Evolutionary conservation across 441 rosid genomes (phyloP).

Genomic region (Melastoma candidum): DNA sequence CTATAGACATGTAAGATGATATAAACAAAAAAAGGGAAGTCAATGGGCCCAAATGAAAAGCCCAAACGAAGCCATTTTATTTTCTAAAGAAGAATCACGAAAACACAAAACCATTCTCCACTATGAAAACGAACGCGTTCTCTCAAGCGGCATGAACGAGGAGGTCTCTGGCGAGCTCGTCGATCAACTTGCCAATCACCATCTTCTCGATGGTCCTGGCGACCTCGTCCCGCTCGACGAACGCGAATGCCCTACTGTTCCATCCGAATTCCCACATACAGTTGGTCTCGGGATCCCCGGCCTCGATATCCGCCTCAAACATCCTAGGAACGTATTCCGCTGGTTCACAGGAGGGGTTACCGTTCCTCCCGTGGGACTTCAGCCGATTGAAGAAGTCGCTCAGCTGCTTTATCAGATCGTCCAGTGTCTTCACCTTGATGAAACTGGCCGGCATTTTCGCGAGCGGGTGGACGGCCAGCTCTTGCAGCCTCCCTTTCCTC

Average conservation of each 20-base stretch:
- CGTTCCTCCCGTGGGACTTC: slow-evolving; percentile 41
- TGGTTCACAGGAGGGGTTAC: slow-evolving; percentile 23
- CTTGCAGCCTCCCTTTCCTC: slow-evolving; percentile 65
- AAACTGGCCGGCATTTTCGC: slow-evolving; percentile 26
- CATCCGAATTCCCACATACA: slow-evolving; percentile 91
- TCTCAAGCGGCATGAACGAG: not conserved
- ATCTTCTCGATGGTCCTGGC: slow-evolving; percentile 55
- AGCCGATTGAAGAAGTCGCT: slow-evolving; percentile 43
- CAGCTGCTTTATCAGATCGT: slow-evolving; percentile 53
- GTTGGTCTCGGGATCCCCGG: slow-evolving; percentile 46
- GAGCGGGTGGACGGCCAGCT: slow-evolving; percentile 54
- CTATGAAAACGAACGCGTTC: no score
- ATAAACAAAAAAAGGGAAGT: no score
- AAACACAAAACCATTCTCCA: no score
- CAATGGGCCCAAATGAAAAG: no score
- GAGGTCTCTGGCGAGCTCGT: slow-evolving; percentile 52
- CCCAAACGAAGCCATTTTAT: no score
- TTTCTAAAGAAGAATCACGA: no score
- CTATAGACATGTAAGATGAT: no score
- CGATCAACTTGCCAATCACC: slow-evolving; percentile 46
- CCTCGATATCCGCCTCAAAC: slow-evolving; percentile 49
- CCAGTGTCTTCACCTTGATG: slow-evolving; percentile 33
- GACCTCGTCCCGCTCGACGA: slow-evolving; percentile 55
- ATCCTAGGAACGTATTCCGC: slow-evolving; percentile 59
- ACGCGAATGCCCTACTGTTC: slow-evolving; percentile 33